Conservation (phyloP, 2,329 filamentous ascomycete genomes). For the Fusarium succisae region DNA sequence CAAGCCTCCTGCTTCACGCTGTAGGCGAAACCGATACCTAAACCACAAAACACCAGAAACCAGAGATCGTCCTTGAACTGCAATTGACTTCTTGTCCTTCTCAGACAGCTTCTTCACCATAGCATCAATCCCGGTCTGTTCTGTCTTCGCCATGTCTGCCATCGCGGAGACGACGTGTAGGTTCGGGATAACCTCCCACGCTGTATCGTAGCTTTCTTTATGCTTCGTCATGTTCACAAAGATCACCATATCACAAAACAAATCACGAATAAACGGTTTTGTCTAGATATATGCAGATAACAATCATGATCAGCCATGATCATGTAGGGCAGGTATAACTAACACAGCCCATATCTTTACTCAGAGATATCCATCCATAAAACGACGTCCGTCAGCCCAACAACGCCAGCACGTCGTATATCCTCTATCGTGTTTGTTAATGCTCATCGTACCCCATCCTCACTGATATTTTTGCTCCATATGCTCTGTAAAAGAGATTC, state of each 20-base stretch:
- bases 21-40: too few relatives aligned
- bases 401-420: constrained; percentile 20
- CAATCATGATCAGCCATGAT: background rate
- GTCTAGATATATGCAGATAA: constrained; percentile 15
- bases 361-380: background rate
- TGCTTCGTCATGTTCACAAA: background rate
- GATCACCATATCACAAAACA: background rate
- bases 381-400: background rate
- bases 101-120: background rate
- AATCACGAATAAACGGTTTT: background rate
- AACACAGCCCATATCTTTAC: background rate
- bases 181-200: background rate
- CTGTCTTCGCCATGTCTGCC: background rate
- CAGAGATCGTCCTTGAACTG: background rate
- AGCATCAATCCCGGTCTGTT: background rate
- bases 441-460: constrained; percentile 2
- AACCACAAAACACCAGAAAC: too few relatives aligned
- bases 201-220: background rate
- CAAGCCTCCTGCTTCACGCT: too few relatives aligned
- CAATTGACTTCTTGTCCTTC: background rate
- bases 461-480: constrained; percentile 1
- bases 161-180: background rate
- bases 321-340: background rate
- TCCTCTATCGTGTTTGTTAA: constrained; percentile 22
- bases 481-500: background rate